Base-by-base conservation (phyloP, 495 filamentous ascomycete species). In the Lichina pygmaea region DNA sequence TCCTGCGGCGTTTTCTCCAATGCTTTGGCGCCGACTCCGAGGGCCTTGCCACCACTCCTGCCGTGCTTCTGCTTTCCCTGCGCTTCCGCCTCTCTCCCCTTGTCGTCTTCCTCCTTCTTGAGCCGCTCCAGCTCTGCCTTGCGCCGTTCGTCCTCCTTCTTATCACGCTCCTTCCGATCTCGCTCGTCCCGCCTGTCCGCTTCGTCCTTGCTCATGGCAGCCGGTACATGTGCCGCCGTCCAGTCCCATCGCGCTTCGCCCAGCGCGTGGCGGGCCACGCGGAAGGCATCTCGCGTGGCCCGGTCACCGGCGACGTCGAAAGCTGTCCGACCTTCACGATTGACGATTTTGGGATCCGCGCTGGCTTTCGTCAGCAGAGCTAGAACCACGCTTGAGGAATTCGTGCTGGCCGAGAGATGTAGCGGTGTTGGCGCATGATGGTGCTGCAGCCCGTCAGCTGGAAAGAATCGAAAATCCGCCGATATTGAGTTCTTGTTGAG, bases 261-360 rank as follows among this genome's bases (percentile, higher is more conserved):
- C 1, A 94, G 64, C 53, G 86, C 78, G 41, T 68, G 65, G 8
- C 89, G 75, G 0, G 85, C 83, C 17, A 94, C 67, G 4, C 91
- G 78, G 63, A 97, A 97, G 6, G 84, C 81, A 53, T 95, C 86
- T 0, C 89, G 72, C 0, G 85, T 93, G 3, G 76, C 62, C 2
- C 86, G 71, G 55, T 95, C 83, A 33, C 91, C 83, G 8, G 81
- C 72, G 6, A 95, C 68, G 38, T 91, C 83, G 55, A 92, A 95
- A 0, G 89, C 59, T 0, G 83, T 77, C 53, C 75, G 78, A 15
- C 75, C 79, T 34, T 72, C 68, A 8, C 53, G 55, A 56, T 77
- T 95, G 9, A 55, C 52, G 4, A 73, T 11, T 0, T 77, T 77
- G 2, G 89, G 89, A 55, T 93, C 73, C 12, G 82, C 77, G 15